These are phyloP conservation scores for Primulina tabacum DNA, from an alignment of 257 asterid species.

Conservation along the genomic window DNA sequence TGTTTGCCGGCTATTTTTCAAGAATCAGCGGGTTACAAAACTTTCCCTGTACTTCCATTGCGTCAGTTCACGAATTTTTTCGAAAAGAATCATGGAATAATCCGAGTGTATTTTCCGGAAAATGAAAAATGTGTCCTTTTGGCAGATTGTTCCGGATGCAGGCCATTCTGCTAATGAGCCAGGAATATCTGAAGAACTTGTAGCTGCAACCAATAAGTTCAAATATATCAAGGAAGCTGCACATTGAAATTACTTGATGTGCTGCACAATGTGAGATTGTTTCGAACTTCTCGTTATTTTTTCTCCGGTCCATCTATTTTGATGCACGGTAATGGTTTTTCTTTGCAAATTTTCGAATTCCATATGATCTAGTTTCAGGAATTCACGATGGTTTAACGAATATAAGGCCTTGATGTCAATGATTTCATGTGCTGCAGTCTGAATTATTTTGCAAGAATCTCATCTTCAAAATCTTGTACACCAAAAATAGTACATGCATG, in stretches of 20 bases:
- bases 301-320: too few relatives aligned
- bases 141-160: conserved; percentile 75
- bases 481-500: too few relatives aligned
- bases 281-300: background rate
- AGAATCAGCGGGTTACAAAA: too few relatives aligned
- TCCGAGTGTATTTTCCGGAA: background rate
- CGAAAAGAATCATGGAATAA: background rate
- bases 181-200: conserved; percentile 77
- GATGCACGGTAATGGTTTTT: background rate
- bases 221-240: conserved; percentile 36
- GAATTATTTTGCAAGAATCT: background rate
- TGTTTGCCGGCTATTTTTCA: too few relatives aligned
- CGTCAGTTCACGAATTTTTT: background rate
- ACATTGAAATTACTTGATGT: conserved; percentile 15
- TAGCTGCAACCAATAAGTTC: conserved; percentile 81
- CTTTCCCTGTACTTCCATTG: too few relatives aligned
- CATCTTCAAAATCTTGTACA: background rate
- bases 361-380: too few relatives aligned
- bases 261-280: background rate
- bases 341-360: background rate
- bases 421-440: background rate
- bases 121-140: background rate
- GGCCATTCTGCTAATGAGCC: conserved; percentile 96
- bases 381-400: background rate
- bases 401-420: background rate